phyloP scores from a whole-genome alignment of 108 stramenopile species.

The Thalassiosira profunda region DNA sequence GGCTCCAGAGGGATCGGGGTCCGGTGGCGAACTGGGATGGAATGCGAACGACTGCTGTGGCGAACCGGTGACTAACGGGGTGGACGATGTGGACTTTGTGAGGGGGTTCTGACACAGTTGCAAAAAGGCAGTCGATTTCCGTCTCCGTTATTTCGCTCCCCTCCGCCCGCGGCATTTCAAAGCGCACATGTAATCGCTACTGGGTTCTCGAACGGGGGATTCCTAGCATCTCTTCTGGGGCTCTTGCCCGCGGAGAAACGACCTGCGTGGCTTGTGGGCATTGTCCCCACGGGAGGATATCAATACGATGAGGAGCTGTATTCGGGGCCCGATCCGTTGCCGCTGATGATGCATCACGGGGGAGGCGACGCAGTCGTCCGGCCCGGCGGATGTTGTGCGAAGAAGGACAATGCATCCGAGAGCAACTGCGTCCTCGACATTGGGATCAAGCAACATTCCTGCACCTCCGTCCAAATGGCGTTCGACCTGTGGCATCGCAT shows the following conservation, averaged over 20 bases:
- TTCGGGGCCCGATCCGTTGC: slow-evolving; percentile 13
- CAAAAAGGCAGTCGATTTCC: slow-evolving; percentile 9
- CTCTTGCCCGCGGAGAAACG: slow-evolving; percentile 1
- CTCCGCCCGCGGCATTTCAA: not conserved
- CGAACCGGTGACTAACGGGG: slow-evolving; percentile 21
- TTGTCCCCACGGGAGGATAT: slow-evolving; percentile 47
- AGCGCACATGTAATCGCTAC: slow-evolving; percentile 32
- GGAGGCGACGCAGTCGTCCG: slow-evolving; percentile 31
- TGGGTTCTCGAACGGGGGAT: slow-evolving; percentile 48
- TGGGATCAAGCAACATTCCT: slow-evolving; percentile 22
- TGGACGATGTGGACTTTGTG: slow-evolving; percentile 40
- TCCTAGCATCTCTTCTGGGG: slow-evolving; percentile 37
- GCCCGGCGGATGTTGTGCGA: slow-evolving; percentile 34
- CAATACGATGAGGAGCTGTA: slow-evolving; percentile 31
- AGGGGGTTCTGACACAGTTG: too few relatives aligned
- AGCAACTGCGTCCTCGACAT: slow-evolving; percentile 35
- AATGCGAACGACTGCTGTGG: slow-evolving; percentile 43
- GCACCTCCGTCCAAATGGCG: slow-evolving; percentile 27
- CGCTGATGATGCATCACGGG: slow-evolving; percentile 42
- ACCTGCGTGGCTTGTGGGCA: slow-evolving; percentile 31
- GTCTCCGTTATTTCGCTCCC: slow-evolving; percentile 1
- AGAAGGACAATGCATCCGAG: not conserved
- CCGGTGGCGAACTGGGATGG: slow-evolving; percentile 25
- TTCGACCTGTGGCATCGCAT: slow-evolving; percentile 38
- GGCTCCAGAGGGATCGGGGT: slow-evolving; percentile 19